Base-by-base conservation (phyloP, 2,329 filamentous ascomycete species). In the Botrytis pseudocinerea region DNA sequence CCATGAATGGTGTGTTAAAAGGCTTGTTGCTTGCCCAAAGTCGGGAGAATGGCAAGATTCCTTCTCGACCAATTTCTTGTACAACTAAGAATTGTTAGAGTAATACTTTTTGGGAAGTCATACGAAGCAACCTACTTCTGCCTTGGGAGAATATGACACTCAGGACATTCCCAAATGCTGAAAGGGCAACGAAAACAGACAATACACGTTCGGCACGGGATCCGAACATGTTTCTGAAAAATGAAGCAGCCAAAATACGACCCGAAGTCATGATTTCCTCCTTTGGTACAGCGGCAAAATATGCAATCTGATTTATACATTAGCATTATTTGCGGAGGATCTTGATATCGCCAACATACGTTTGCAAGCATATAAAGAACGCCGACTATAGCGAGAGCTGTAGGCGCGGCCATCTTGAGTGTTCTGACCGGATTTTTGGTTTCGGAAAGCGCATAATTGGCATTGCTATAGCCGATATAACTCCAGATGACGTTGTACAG, bases 401-500 rank as follows among this genome's bases (percentile, higher is more conserved):
- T 78, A 2, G 90, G 88, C 0, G 88, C 89, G n/a, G 90, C 90
- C 65, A 89, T 86, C 80, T 89, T 90, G 73, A 92, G 85, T 0
- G 90, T 92, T 38, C 85, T 85, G 8, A 90, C 86, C 0, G 90
- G 90, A 80, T 91, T 88, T 79, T 86, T 89, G 64, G 89, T 91
- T 83, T 93, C 91, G 78, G 86, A 87, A 46, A 90, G 83, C 63
- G 86, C 88, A 78, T 92, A 91, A 82, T 91, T 91, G 79, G 89
- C 90, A 80, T 91, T 92, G 82, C 85, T 88, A 84, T 90, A 91
- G 38, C 90, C 90, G 76, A 91, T 87, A 78, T 89, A 93, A 74
- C 87, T 89, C 87, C 90, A 92, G 78, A 92, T 90, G 75, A 92
- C 90, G 77, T 92, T 92, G 84, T 91, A 92, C 0, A 93, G 82